Evolutionary conservation across 2,329 filamentous ascomycete genomes (phyloP).

Genomic region (Fusarium xylarioides): DNA sequence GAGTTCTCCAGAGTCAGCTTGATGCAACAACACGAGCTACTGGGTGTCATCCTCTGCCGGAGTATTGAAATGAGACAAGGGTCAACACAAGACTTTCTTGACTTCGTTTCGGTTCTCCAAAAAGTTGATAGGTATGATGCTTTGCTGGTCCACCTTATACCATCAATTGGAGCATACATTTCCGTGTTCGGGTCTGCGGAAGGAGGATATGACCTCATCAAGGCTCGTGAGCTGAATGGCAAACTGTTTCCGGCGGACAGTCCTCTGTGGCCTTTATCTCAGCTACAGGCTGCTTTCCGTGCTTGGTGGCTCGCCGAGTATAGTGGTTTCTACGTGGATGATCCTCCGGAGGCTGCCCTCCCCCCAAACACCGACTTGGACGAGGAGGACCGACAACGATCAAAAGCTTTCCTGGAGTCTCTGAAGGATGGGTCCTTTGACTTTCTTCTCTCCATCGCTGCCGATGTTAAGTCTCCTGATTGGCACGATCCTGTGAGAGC

Average conservation of each 20-base stretch:
- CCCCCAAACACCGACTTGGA: constrained; percentile 70
- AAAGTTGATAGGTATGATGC: constrained; percentile 80
- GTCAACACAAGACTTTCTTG: constrained; percentile 75
- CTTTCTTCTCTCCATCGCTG: constrained; percentile 85
- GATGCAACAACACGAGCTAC: constrained; percentile 86
- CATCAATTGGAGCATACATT: constrained; percentile 79
- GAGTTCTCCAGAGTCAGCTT: constrained; percentile 84
- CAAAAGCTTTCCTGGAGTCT: constrained; percentile 77
- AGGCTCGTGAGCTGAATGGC: constrained; percentile 75
- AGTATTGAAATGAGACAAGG: constrained; percentile 81
- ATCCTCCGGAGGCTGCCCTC: constrained; percentile 67
- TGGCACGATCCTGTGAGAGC: constrained; percentile 90
- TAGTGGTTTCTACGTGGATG: constrained; percentile 86
- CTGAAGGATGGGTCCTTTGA: constrained; percentile 92
- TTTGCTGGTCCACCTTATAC: constrained; percentile 80
- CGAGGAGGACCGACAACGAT: constrained; percentile 74
- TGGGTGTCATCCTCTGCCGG: constrained; percentile 82
- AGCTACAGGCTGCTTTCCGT: constrained; percentile 80
- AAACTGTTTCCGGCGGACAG: constrained; percentile 74
- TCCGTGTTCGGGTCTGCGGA: constrained; percentile 82
- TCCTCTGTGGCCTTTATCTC: constrained; percentile 75
- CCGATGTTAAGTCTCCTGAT: constrained; percentile 80
- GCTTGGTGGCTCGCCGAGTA: constrained; percentile 95
- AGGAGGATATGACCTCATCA: constrained; percentile 70
- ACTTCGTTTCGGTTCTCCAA: constrained; percentile 74